Evolutionary conservation across 169 alveolate species (phyloP), one percentile per base, ranked within the genome.

Genomic region (Eimeria necatrix): DNA sequence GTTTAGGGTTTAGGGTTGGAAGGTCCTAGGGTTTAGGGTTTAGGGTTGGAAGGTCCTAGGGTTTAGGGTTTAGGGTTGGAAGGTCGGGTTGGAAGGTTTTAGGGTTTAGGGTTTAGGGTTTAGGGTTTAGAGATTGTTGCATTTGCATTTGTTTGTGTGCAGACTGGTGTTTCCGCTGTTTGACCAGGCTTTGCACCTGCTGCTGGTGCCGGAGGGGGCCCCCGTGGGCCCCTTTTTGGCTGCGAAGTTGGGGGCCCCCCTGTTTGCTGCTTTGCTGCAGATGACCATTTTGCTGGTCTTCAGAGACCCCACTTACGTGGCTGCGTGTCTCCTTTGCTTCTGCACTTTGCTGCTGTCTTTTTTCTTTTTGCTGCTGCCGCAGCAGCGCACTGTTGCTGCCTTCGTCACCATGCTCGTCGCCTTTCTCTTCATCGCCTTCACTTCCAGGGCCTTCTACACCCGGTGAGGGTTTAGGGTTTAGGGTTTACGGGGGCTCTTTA

Each of bases 11-110:
- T 56, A 14, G 64, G 64, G 64, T 14, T 14, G 20, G 14, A 56
- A 56, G 64, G 8, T 8, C 64, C 64, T 68, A 68, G 78, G 78
- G 78, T 68, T 68, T 68, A 68, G 78, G 78, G 78, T 68, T 68
- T 68, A 68, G 78, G 78, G 20, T 6, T 8, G 76, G 18, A 5
- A 68, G 78, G 26, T 8, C 16, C 16, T 68, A 68, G 78, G 26
- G 78, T 68, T 16, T 68, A 68, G 78, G 78, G 78, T 68, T 68
- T 68, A 68, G 78, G 78, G 78, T 10, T 68, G 6, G 6, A n/a
- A 6, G 6, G 26, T 5, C 10, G 78, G 6, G 6, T n/a, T 16
- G 78, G 78, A 16, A 68, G 78, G 78, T 10, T 68, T 68, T 68
- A 68, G 78, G 78, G 78, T 68, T 68, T 68, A 16, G 78, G 20